These are phyloP conservation scores for Rhodotorula mucilaginosa DNA, from an alignment of 1,284 basidiomycete species.

Conservation along the genomic window DNA sequence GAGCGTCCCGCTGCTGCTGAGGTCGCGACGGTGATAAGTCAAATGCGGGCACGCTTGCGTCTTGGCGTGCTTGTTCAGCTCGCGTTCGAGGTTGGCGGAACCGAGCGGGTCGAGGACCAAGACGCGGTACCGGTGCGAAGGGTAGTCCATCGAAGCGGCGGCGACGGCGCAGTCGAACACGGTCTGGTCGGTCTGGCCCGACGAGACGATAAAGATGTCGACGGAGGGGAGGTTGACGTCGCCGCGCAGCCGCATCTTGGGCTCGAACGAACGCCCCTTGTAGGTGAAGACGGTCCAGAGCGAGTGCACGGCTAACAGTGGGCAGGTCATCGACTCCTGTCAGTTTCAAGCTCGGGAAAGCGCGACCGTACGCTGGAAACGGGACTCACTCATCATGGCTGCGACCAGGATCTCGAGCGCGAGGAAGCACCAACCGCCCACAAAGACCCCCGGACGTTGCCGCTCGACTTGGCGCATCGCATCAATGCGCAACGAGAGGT, in stretches of 20 bases:
- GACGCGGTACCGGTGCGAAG: slow-evolving; percentile 44
- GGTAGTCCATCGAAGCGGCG: slow-evolving; percentile 44
- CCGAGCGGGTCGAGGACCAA: slow-evolving; percentile 44
- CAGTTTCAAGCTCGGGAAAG: no score
- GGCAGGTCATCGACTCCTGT: no score
- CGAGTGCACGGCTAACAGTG: slow-evolving; percentile 26
- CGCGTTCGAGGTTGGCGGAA: slow-evolving; percentile 33
- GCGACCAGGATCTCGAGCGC: slow-evolving; percentile 40
- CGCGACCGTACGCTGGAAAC: no score
- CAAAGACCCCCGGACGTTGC: slow-evolving; percentile 30
- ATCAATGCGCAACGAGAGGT: slow-evolving; percentile 18
- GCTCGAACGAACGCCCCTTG: slow-evolving; percentile 26
- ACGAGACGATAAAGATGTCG: slow-evolving; percentile 43
- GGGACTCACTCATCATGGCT: slow-evolving; percentile 22
- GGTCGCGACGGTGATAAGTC: slow-evolving; percentile 42
- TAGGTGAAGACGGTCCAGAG: slow-evolving; percentile 34
- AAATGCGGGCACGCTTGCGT: slow-evolving; percentile 43
- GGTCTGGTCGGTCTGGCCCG: slow-evolving; percentile 42
- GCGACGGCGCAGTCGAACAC: slow-evolving; percentile 45
- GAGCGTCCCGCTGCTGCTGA: background rate
- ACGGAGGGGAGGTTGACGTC: slow-evolving; percentile 44
- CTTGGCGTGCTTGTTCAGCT: slow-evolving; percentile 38
- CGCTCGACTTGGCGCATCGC: slow-evolving; percentile 29
- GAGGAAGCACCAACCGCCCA: slow-evolving; percentile 42
- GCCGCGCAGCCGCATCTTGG: slow-evolving; percentile 41